Percentiles rank a stretch among this genome's conserved stretches.
phyloP scores from a whole-genome alignment of 2,329 filamentous ascomycete species.

The Trematosphaeria pertusa region DNA sequence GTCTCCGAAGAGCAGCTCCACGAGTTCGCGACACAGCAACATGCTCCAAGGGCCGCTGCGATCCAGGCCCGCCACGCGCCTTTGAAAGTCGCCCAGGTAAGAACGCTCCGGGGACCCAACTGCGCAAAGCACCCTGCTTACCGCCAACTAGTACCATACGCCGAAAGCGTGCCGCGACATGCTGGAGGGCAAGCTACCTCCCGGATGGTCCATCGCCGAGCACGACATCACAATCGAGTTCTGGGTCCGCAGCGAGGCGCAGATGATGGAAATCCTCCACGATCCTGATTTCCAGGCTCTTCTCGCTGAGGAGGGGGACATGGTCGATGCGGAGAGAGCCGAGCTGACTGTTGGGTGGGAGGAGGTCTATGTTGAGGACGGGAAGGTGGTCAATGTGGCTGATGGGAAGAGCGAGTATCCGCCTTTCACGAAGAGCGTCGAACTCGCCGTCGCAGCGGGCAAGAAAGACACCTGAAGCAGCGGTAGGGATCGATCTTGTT shows the following conservation, averaged over 20 bases:
- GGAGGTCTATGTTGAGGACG: constrained; percentile 14
- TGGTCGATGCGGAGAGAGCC: background rate
- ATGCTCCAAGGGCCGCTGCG: constrained; percentile 6
- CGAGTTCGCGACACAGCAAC: background rate
- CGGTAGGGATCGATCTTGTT: too few species aligned
- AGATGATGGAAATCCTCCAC: constrained; percentile 1
- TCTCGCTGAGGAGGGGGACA: background rate
- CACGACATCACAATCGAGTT: constrained; percentile 8
- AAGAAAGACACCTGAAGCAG: too few species aligned
- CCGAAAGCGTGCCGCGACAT: constrained; percentile 1
- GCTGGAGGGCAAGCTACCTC: background rate
- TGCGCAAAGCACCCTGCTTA: background rate
- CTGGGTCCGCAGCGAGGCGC: constrained; percentile 1
- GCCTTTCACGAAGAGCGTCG: background rate
- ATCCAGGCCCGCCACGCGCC: constrained; percentile 9
- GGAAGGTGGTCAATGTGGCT: constrained; percentile 7
- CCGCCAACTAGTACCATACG: constrained; percentile 1
- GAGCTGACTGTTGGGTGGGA: constrained; percentile 8
- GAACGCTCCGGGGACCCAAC: background rate
- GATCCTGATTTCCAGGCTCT: constrained; percentile 12
- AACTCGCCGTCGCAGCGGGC: too few species aligned
- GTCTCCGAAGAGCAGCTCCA: constrained; percentile 6
- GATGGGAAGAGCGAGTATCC: constrained; percentile 3
- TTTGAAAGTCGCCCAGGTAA: constrained; percentile 8
- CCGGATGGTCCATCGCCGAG: constrained; percentile 6